These are phyloP conservation scores for Arthroderma uncinatum DNA, from an alignment of 2,329 filamentous ascomycete species.

Conservation along the genomic window DNA sequence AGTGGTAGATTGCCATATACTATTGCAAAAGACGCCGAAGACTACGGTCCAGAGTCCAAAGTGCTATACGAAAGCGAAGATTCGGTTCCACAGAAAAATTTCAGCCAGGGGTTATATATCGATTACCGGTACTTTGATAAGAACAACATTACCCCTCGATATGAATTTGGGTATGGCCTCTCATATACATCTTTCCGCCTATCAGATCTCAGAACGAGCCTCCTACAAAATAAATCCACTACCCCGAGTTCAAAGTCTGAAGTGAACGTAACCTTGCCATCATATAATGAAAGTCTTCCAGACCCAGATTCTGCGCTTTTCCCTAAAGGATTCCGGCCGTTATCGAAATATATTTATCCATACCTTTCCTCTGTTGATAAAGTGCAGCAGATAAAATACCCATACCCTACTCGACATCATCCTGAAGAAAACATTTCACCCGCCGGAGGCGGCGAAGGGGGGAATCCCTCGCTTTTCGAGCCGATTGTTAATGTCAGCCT, in stretches of 20 bases:
- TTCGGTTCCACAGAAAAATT: conserved; percentile 67
- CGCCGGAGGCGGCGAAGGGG: conserved; percentile 59
- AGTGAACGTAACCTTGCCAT: conserved; percentile 39
- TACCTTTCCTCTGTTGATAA: conserved; percentile 48
- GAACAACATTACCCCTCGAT: conserved; percentile 60
- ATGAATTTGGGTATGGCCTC: conserved; percentile 76
- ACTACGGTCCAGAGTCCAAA: conserved; percentile 57
- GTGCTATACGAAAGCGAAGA: conserved; percentile 60
- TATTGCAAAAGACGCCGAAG: conserved; percentile 42
- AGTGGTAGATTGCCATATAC: conserved; percentile 54
- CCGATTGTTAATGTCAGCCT: conserved; percentile 40
- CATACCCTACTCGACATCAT: conserved; percentile 48
- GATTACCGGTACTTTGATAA: conserved; percentile 89
- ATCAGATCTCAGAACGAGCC: conserved; percentile 40
- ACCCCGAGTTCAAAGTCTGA: conserved; percentile 35
- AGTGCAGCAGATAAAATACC: conserved; percentile 34
- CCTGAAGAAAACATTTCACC: conserved; percentile 42
- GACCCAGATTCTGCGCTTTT: conserved; percentile 48
- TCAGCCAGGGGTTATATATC: conserved; percentile 70
- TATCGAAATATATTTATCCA: conserved; percentile 63
- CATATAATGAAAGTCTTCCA: conserved; percentile 47
- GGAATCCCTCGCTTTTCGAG: conserved; percentile 46
- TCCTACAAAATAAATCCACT: conserved; percentile 39
- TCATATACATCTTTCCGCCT: conserved; percentile 67
- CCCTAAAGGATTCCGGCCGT: conserved; percentile 47